Evolutionary conservation across 2,329 filamentous ascomycete species (phyloP).

Genomic region (Balansia obtecta): DNA sequence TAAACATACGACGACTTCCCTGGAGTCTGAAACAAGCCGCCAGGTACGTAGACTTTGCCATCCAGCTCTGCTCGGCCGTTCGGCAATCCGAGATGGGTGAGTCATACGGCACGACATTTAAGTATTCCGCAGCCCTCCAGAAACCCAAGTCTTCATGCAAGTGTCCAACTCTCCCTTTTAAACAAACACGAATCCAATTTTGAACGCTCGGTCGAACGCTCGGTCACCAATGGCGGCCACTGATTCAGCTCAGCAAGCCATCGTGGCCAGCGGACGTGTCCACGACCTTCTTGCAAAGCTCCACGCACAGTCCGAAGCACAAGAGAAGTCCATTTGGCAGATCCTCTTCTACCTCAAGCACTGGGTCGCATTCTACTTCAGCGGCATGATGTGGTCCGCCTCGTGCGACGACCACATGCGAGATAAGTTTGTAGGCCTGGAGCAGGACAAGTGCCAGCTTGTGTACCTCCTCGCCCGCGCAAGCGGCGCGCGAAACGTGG

Average conservation of each 20-base stretch:
- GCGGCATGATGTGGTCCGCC: slow-evolving; percentile 12
- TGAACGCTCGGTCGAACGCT: background rate
- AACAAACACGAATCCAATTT: background rate
- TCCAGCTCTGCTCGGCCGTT: too few relatives aligned
- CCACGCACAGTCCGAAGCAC: slow-evolving; percentile 14
- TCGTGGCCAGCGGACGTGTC: slow-evolving; percentile 14
- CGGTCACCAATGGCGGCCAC: background rate
- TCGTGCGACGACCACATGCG: slow-evolving; percentile 25
- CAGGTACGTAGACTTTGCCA: too few relatives aligned
- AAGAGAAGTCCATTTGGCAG: slow-evolving; percentile 15
- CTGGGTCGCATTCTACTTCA: slow-evolving; percentile 13
- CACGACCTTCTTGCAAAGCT: slow-evolving; percentile 15
- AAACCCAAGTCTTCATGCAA: too few relatives aligned
- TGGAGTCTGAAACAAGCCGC: too few relatives aligned
- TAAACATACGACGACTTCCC: too few relatives aligned
- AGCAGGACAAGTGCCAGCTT: slow-evolving; percentile 44
- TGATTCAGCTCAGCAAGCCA: slow-evolving; percentile 9
- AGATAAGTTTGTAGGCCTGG: slow-evolving; percentile 48
- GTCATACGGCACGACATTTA: too few relatives aligned
- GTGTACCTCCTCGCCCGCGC: slow-evolving; percentile 40
- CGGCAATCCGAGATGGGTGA: too few relatives aligned
- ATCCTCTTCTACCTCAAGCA: slow-evolving; percentile 15
- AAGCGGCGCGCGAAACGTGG: slow-evolving; percentile 35
- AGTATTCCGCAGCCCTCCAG: too few relatives aligned
- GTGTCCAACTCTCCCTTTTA: too few relatives aligned